Conservation (phyloP, 1,284 basidiomycete species). For the Naganishia sp. region DNA sequence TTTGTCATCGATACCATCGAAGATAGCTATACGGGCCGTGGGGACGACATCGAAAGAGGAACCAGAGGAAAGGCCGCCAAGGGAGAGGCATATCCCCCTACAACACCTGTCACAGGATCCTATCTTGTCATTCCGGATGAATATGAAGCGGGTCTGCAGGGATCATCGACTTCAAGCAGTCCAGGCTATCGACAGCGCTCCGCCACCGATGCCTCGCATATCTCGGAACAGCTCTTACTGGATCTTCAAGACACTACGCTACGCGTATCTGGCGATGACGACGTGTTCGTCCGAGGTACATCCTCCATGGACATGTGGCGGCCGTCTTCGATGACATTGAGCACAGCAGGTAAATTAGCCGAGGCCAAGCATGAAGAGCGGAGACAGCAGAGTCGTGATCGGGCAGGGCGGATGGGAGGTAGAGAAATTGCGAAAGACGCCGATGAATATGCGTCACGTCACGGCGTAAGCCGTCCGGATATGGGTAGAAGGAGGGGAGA, state of each 20-base stretch:
- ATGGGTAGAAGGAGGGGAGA: constrained; percentile 42
- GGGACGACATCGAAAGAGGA: neutral
- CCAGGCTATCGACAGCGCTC: constrained; percentile 9
- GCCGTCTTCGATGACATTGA: constrained; percentile 29
- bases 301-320: constrained; percentile 33
- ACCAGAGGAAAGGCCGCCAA: too few relatives aligned
- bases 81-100: neutral
- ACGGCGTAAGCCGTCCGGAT: constrained; percentile 41
- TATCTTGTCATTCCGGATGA: constrained; percentile 1
- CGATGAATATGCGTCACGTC: constrained; percentile 39
- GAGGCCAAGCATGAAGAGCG: constrained; percentile 33
- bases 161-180: neutral
- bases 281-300: constrained; percentile 22
- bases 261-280: neutral
- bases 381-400: constrained; percentile 8
- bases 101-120: neutral
- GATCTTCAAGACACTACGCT: constrained; percentile 11
- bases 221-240: constrained; percentile 19
- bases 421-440: constrained; percentile 43
- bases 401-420: constrained; percentile 29
- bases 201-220: constrained; percentile 19
- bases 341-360: constrained; percentile 32
- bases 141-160: neutral
- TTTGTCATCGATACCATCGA: neutral
- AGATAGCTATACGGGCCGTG: neutral